Evolutionary conservation across 2,329 filamentous ascomycete species (phyloP), one percentile per base, ranked within the genome.

Genomic region (Fusarium praegraminearum): DNA sequence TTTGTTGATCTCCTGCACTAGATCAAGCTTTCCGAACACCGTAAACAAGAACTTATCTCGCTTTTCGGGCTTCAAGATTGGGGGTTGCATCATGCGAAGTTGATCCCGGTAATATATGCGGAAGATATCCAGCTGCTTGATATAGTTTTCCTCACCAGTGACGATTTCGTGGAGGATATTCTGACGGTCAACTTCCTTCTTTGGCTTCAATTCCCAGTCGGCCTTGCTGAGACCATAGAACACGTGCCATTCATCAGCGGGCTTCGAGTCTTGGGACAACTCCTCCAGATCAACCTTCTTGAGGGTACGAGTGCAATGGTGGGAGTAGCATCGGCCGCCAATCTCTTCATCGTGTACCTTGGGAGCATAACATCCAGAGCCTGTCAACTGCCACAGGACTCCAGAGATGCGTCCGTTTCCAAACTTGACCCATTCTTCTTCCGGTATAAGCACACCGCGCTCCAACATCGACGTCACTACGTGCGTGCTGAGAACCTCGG

Each of bases 351-450:
- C 86, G 77, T 99, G 96, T 11, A 98, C 80, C 75, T 90, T 93
- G 1, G 93, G 88, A 6, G 95, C 90, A 79, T 99, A 99, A 77
- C 96, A 99, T 16, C 96, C 96, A 24, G 89, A 89, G 9, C 94
- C 94, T 5, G 94, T 97, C 50, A 99, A 84, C 78, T 99, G 97
- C 86, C 92, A 98, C 45, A 99, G 83, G 7, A 99, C 94, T 58
- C 96, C 97, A 24, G 92, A 94, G 75, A 98, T 89, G 26, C 87
- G 88, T 9, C 91, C 93, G 2, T 87, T 84, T 9, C 93, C 92
- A 76, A 98, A 94, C 77, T 97, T 98, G 70, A 99, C 91, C 96
- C 97, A 99, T 81, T 99, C 97, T 79, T 99, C 96, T 35, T 98
- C 95, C 16, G 91, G 90, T 7, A 97, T 84, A 33, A 99, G 82